These are phyloP conservation scores for Candida methanosorbosa DNA, from an alignment of 805 yeast species.

Conservation along the genomic window DNA sequence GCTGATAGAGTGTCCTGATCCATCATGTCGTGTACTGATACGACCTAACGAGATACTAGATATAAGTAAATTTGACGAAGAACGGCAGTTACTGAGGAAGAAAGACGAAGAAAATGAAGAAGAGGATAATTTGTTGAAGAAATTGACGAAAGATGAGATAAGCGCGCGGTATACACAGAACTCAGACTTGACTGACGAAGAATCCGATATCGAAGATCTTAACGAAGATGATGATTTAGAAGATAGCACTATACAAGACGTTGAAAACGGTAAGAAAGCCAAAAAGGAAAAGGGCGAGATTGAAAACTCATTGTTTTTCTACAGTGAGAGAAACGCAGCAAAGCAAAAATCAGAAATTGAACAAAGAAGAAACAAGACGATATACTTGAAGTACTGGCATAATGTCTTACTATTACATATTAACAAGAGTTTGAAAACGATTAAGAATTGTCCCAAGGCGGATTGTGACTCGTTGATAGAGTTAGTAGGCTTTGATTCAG, in stretches of 20 bases:
- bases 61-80: constrained; percentile 14
- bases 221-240: constrained; percentile 4
- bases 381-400: constrained; percentile 31
- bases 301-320: constrained; percentile 9
- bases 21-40: constrained; percentile 38
- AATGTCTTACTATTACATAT: constrained; percentile 40
- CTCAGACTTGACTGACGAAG: background rate
- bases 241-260: no score
- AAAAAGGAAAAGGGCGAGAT: background rate
- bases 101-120: background rate
- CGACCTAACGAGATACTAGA: constrained; percentile 31
- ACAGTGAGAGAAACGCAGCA: constrained; percentile 12
- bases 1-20: constrained; percentile 59
- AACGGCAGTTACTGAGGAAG: no score
- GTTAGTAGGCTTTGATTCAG: constrained; percentile 23
- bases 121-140: no score
- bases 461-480: constrained; percentile 61
- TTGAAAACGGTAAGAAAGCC: background rate
- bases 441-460: constrained; percentile 79
- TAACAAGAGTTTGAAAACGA: constrained; percentile 36
- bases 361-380: constrained; percentile 15
- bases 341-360: constrained; percentile 15
- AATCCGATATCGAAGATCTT: constrained; percentile 4
- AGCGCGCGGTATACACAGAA: constrained; percentile 10
- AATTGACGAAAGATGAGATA: constrained; percentile 13